Evolutionary conservation across 148 eudicot genomes (phyloP), one percentile per base, ranked within the genome.

Genomic region (Euryodendron excelsum): DNA sequence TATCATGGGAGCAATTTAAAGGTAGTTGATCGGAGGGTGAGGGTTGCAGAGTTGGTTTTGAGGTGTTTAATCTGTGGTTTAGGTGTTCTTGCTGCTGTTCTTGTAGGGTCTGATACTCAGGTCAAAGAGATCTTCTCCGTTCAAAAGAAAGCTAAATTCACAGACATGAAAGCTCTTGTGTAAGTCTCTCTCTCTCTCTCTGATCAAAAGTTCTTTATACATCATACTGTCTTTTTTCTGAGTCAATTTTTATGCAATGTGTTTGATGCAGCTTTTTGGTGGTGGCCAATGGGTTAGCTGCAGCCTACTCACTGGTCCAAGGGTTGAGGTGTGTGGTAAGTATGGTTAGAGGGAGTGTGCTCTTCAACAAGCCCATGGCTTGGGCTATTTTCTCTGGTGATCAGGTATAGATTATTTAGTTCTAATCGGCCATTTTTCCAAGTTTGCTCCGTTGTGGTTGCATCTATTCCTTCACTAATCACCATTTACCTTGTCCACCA

Each of bases 151-250:
- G 99, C 99, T 61, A 89, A 82, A 66, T 96, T 87, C 80, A 93
- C 97, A 48, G 93, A 96, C 82, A 92, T 93, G 90, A 96, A 88
- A 86, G 82, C 98, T 17, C 93, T 96, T 82, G 90, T 96, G 99
- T 96, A 87, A 84, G 91, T 47, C 30, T 23, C 77, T 36, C 37
- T 36, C 71, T 13, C 50, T 45, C 13, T 27, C 15, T 68, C 28
- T 67, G 50, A 37, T 27, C 48, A 47, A 39, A 47, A 23, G 23
- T 69, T 31, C 15, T 52, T 69, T 27, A 14, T 15, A 10, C 1
- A 15, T 3, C 41, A 14, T 25, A 21, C 14, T 9, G 2, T 20
- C 7, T 36, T 21, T 3, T 66, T 15, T 28, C 25, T 13, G 18
- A 23, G 15, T 45, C 20, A 27, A 30, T 3, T 69, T 45, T 70